Evolutionary conservation across 306 rosid genomes (phyloP).

Genomic region (Cucurbita argyrosperma): DNA sequence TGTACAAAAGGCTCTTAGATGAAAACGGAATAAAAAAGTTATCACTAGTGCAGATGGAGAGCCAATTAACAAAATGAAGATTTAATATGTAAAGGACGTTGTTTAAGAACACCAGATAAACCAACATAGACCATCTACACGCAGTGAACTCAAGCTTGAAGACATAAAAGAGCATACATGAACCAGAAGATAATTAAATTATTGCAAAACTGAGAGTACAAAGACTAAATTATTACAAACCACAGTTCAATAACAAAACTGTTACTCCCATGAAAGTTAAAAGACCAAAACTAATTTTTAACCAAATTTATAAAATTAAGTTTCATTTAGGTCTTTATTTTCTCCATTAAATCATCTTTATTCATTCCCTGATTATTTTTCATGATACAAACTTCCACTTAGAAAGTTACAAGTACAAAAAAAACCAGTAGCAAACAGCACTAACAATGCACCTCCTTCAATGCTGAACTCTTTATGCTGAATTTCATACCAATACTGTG

Average conservation of each 20-base stretch:
- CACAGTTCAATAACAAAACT: background rate
- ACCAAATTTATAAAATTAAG: background rate
- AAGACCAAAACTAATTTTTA: background rate
- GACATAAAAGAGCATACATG: background rate
- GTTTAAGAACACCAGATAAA: background rate
- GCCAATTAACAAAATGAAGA: background rate
- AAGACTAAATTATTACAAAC: background rate
- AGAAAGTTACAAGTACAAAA: background rate
- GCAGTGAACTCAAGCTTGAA: background rate
- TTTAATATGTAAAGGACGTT: background rate
- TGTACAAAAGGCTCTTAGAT: background rate
- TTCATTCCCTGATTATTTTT: background rate
- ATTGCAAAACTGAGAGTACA: background rate
- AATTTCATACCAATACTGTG: background rate
- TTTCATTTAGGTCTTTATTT: background rate
- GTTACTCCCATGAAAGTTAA: background rate
- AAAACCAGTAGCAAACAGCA: background rate
- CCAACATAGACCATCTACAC: background rate
- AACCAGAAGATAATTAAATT: background rate
- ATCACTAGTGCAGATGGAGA: background rate
- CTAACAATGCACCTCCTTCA: background rate
- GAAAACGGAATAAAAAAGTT: background rate
- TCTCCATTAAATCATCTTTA: background rate
- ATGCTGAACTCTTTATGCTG: background rate
- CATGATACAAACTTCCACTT: background rate